Conservation (phyloP, 176 grass and related monocot genomes). For the Phyllostachys edulis region DNA sequence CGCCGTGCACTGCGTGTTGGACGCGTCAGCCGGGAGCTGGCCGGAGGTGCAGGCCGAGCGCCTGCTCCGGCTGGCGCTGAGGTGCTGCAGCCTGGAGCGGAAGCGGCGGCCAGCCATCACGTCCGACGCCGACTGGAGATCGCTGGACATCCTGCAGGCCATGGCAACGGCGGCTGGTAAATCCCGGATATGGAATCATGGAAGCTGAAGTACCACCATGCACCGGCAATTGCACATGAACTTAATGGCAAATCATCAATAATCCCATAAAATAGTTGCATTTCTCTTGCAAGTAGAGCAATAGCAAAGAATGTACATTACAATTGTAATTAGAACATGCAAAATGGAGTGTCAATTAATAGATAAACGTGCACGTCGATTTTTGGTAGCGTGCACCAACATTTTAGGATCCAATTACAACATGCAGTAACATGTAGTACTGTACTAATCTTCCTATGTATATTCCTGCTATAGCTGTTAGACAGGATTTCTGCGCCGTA, state of each 20-base stretch:
- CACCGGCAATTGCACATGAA: too few species aligned
- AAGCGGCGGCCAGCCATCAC: constrained; percentile 45
- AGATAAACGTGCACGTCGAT: not conserved
- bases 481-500: too few species aligned
- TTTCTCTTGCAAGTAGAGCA: not conserved
- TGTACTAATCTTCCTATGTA: too few species aligned
- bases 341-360: not conserved
- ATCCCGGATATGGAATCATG: constrained; percentile 12
- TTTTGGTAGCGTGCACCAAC: not conserved
- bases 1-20: constrained; percentile 35
- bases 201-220: not conserved
- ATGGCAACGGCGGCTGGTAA: constrained; percentile 20
- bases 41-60: constrained; percentile 44
- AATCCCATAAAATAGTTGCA: not conserved
- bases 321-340: not conserved
- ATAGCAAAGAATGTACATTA: not conserved
- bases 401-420: not conserved
- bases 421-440: not conserved
- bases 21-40: constrained; percentile 43
- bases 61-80: constrained; percentile 33
- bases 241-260: too few species aligned
- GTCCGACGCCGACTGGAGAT: constrained; percentile 38
- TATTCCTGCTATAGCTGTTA: too few species aligned
- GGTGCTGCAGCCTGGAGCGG: constrained; percentile 46
- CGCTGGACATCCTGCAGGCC: constrained; percentile 30